Evolutionary conservation across 1,284 basidiomycete genomes (phyloP), one percentile per base, ranked within the genome.

Genomic region (Sporisorium sorghi): DNA sequence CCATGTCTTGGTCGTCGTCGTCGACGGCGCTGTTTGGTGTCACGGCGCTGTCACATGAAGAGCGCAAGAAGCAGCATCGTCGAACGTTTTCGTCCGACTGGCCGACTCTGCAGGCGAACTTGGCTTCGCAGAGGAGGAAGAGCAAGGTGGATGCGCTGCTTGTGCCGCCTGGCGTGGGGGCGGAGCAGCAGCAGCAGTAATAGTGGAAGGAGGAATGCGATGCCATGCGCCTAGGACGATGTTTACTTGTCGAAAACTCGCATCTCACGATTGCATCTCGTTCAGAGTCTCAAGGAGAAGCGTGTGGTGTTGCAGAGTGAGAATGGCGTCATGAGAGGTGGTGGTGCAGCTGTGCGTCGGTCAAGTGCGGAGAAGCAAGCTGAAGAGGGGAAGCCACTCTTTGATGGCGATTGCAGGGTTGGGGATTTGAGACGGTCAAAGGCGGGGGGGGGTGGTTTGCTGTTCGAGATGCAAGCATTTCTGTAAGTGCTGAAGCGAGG

Each of bases 11-110:
- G 2, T 52, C 55, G 12, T 61, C 71, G 19, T 65, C 66, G 2
- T 62, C 58, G 0, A 63, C 66, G 15, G 59, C 61, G 2, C 35
- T 74, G 32, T 77, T 77, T 46, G 74, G 74, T 28, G 74, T 69
- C 2, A 56, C 58, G 3, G 59, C 63, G 28, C 66, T 69, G 5
- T 70, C 70, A 12, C 46, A 57, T 9, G 71, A 77, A 15, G 74
- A 77, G 39, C 50, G 74, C 9, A 66, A 65, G 50, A 77, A 77
- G 57, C 74, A 77, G 50, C 74, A 77, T 32, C 57, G 74, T 15
- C 42, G 74, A n/a, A 77, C 74, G 1, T 77, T 77, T 47, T 67
- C 63, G 26, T 70, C 63, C 14, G 74, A 77, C 50, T 73, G 71
- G 71, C 74, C 71, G 5, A 61, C 71, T 2, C 32, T 77, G 33